Base-by-base conservation (phyloP, 1,284 basidiomycete species). In the Clitocybe nebularis region DNA sequence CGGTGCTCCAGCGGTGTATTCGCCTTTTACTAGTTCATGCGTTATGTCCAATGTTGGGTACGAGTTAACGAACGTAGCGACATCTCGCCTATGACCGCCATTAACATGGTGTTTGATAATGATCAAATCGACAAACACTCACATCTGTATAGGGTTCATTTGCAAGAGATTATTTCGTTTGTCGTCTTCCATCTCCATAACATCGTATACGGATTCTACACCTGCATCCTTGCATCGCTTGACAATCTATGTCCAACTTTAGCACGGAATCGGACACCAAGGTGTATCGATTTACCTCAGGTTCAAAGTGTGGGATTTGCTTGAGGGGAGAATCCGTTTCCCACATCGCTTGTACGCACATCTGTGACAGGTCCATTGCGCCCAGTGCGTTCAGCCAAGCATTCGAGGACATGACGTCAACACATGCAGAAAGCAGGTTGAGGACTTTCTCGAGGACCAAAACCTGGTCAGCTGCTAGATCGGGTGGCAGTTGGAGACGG, bases 301-400 rank as follows among this genome's bases (percentile, higher is more conserved):
- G 66, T 50, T 94, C 90, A 64, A 98, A 99, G 66, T 96, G 92
- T 7, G 96, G 96, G 35, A 99, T 88, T 62, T 99, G 95, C 59
- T 89, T 91, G 59, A 98, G 66, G 0, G 93, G 91, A 34, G 88
- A 92, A 63, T 97, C 96, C 22, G 85, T 87, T 58, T 99, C 94
- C 95, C 95, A 98, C 61, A 95, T 85, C 0, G 90, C 94, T 65
- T 99, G 96, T 1, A 98, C 93, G 62, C 91, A 93, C 95, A 99
- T 99, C 68, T 99, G 96, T n/a, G 88, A 90, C 45, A 99, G 64
- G 68, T 99, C 96, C 96, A 99, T 99, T 0, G 94, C 95, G 37
- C 94, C 89, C 10, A 98, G 71, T 1, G 94, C 95, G 58, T 86
- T 95, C 56, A 99, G 65, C 84, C 85, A 95, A 2, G 90, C 93